Evolutionary conservation across 805 yeast genomes (phyloP).

Genomic region (Wickerhamiella kazuoi): DNA sequence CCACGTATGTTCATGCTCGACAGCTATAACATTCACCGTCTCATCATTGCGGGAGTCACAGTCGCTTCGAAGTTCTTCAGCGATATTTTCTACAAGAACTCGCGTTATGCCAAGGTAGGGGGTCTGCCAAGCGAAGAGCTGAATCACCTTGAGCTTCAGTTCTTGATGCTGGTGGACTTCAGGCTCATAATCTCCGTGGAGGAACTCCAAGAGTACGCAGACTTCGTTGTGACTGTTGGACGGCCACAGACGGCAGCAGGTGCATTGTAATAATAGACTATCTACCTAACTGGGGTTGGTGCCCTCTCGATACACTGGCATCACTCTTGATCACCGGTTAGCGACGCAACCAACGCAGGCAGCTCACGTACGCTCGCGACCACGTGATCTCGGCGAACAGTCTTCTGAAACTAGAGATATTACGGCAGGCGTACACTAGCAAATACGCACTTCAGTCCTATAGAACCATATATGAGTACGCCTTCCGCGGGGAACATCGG

Average conservation of each 20-base stretch:
- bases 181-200: constrained; percentile 73
- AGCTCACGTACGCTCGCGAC: too few relatives aligned
- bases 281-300: too few relatives aligned
- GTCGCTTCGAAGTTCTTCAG: constrained; percentile 89
- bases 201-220: constrained; percentile 82
- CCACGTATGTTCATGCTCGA: constrained; percentile 82
- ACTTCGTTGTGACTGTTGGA: constrained; percentile 28
- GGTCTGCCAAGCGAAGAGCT: constrained; percentile 71
- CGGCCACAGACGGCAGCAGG: background rate
- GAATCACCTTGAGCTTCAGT: constrained; percentile 82
- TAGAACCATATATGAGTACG: too few relatives aligned
- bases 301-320: too few relatives aligned
- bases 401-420: too few relatives aligned
- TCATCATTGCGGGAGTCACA: constrained; percentile 86
- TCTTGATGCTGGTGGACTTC: constrained; percentile 68
- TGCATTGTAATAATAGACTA: too few relatives aligned
- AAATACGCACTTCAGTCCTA: too few relatives aligned
- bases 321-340: too few relatives aligned
- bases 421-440: too few relatives aligned
- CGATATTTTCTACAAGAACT: constrained; percentile 85
- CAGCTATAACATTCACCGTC: constrained; percentile 83
- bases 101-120: constrained; percentile 85
- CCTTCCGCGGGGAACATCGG: too few relatives aligned
- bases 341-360: too few relatives aligned
- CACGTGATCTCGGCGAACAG: too few relatives aligned